Evolutionary conservation across 305 asterid genomes (phyloP), one percentile per base, ranked within the genome.

Genomic region (Nicotiana rustica): DNA sequence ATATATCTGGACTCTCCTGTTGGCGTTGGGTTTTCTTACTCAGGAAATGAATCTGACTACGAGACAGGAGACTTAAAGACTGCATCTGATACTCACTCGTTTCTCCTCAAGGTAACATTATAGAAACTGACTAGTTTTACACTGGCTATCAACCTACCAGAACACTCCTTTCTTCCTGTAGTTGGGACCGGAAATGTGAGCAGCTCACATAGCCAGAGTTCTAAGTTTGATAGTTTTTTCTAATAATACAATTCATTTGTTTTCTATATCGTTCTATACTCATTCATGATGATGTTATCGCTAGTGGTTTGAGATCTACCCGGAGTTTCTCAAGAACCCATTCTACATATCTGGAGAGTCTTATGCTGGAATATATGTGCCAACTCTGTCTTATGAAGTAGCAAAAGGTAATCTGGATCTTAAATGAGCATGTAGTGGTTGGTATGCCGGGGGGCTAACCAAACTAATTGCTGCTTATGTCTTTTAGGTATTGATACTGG

Each of bases 231-330:
- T 70, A 18, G 78, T 70, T 41, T 56, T 70, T 41, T 9, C 10
- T 25, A 14, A 19, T 70, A 15, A 55, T 4, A 55, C 2, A 4
- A 59, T 59, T 59, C 64, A 6, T 57, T 57, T 17, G 17, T 17
- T 10, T 44, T 47, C 66, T 47, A 15, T 71, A 10, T 62, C 35
- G 67, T 38, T 60, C 81, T 64, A 6, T 38, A 64, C 25, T 71
- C 76, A 5, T 56, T 31, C 64, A 41, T 81, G 65, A 73, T 75
- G 86, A 29, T 80, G 59, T 15, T 67, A 56, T 86, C 78, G 73
- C 80, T 85, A 96, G 99, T 96, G 99, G 99, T 96, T 96, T 83
- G 94, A 92, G 88, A 93, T 94, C 81, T 96, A 92, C 79, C 92
- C 97, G 0, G 98, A 94, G 86, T 96, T 85, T 85, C 90, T 87